Evolutionary conservation across 306 rosid species (phyloP), one percentile per base, ranked within the genome.

Genomic region (Sicyos edulis): DNA sequence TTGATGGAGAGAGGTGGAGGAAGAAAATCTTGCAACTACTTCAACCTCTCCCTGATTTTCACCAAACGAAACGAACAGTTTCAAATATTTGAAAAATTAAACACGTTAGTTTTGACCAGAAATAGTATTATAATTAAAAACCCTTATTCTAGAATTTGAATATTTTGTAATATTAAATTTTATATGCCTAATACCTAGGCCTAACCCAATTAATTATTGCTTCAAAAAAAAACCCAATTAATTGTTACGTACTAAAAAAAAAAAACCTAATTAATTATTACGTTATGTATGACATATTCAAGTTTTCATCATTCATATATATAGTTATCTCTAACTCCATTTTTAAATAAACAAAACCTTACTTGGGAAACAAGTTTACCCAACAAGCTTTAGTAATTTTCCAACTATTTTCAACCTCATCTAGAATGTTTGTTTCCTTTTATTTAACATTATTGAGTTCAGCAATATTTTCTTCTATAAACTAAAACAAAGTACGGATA

Each of bases 41-140:
- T 66, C 19, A 20, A 19, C 37, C 13, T 45, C 71, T 45, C 24
- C 34, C 19, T 5, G 72, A 45, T 42, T 66, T 66, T 44, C 37
- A 66, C 37, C 55, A 66, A 66, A 66, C 55, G 54, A 21, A 13
- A 26, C 19, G 20, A 66, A 66, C 54, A 44, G 37, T 19, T 66
- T 66, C 54, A 34, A 66, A 45, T 20, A 44, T 20, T 42, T 66
- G 44, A 54, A 66, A 66, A 42, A 66, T 66, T 66, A 21, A 66
- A 66, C 54, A 66, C 72, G 72, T 45, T 66, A 66, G 32, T 15
- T 62, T 66, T 66, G 54, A 66, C 72, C 71, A 1, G 21, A 11
- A 66, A 66, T 63, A 32, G 4, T 17, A 61, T 37, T 62, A 63
- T 16, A 6, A 6, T n/a, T 54, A n/a, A 32, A 42, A 19, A 65